Evolutionary conservation across 2,329 filamentous ascomycete species (phyloP).

Genomic region (Alternaria solani): DNA sequence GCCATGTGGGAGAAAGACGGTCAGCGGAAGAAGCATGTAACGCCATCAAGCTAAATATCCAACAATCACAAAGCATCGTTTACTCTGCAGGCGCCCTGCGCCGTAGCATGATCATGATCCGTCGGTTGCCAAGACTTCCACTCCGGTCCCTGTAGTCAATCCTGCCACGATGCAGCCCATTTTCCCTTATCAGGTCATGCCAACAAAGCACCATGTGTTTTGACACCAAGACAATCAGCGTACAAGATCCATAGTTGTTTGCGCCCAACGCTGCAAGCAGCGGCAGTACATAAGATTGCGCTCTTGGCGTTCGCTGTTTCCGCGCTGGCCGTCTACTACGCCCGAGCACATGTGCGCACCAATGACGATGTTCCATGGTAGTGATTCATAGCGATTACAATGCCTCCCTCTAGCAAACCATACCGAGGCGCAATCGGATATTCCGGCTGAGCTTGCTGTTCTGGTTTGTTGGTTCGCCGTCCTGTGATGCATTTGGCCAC

Average conservation of each 20-base stretch:
- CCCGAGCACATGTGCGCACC: neutral
- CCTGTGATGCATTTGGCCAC: constrained; percentile 19
- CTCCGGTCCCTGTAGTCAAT: neutral
- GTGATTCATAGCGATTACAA: constrained; percentile 9
- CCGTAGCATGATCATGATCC: neutral
- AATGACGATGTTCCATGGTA: neutral
- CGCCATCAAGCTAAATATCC: neutral
- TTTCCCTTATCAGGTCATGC: neutral
- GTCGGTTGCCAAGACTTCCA: neutral
- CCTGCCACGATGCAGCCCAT: neutral
- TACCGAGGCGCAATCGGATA: constrained; percentile 22
- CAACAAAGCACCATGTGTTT: constrained; percentile 4
- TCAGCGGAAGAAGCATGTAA: neutral
- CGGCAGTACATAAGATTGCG: neutral
- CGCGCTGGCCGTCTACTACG: neutral
- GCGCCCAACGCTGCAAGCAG: neutral
- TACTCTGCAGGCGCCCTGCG: constrained; percentile 4
- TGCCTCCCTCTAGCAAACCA: neutral
- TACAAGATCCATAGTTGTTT: neutral
- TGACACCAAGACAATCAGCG: neutral
- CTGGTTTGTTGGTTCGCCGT: constrained; percentile 10
- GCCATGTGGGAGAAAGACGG: neutral
- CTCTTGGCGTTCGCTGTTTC: constrained; percentile 6
- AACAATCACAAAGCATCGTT: constrained; percentile 1
- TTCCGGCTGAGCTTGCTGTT: constrained; percentile 7